These are phyloP conservation scores for Hypoxylon fragiforme DNA, from an alignment of 495 filamentous ascomycete genomes.

Conservation along the genomic window DNA sequence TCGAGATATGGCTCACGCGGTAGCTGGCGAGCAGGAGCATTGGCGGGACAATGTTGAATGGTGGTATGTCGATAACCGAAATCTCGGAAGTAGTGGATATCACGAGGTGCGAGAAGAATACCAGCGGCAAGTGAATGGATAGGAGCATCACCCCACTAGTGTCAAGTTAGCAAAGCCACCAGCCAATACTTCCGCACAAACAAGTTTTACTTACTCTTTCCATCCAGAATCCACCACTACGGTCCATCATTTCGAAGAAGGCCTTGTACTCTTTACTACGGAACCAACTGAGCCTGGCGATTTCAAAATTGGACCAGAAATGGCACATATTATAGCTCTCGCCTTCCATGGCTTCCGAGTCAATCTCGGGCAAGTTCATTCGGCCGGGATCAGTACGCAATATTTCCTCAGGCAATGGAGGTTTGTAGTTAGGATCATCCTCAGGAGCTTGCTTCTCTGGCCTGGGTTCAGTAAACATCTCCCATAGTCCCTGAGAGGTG, in stretches of 20 bases:
- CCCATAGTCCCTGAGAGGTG: slow-evolving; percentile 91
- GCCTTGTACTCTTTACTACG: slow-evolving; percentile 95
- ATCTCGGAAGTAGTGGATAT: slow-evolving; percentile 99
- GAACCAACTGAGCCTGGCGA: slow-evolving; percentile 93
- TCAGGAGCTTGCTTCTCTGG: slow-evolving; percentile 58
- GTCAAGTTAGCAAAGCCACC: slow-evolving; percentile 11
- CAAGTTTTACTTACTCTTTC: slow-evolving; percentile 71
- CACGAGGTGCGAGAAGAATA: slow-evolving; percentile 73
- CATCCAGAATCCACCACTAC: slow-evolving; percentile 98
- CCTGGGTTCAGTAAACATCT: slow-evolving; percentile 91
- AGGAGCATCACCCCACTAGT: slow-evolving; percentile 95
- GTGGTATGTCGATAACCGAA: slow-evolving; percentile 98
- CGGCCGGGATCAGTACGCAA: slow-evolving; percentile 73
- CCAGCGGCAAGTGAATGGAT: slow-evolving; percentile 98
- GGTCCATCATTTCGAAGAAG: slow-evolving; percentile 99
- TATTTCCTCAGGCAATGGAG: slow-evolving; percentile 82
- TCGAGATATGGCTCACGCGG: slow-evolving; percentile 82
- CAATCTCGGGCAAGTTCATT: slow-evolving; percentile 74
- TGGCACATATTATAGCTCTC: slow-evolving; percentile 99
- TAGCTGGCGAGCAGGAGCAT: slow-evolving; percentile 88
- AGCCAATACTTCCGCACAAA: not conserved
- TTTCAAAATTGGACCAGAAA: slow-evolving; percentile 99
- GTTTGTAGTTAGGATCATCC: slow-evolving; percentile 66
- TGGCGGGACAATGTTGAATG: slow-evolving; percentile 97
- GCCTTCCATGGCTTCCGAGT: slow-evolving; percentile 93